Percentiles rank a stretch among this genome's conserved stretches.
These are phyloP conservation scores for Acer campestre DNA, from an alignment of 345 rosid genomes.

Conservation along the genomic window DNA sequence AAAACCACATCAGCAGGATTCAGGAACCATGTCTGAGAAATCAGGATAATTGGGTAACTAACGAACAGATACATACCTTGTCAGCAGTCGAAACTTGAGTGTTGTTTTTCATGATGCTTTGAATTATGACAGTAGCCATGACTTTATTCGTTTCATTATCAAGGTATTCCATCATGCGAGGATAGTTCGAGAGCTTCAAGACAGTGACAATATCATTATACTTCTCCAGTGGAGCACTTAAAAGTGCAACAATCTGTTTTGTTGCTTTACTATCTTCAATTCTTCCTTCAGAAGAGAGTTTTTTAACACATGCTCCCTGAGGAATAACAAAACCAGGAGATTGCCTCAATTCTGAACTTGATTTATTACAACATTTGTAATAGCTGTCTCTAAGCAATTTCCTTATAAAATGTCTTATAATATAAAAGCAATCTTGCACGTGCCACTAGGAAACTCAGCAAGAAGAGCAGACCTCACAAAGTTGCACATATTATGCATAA, in stretches of 20 bases:
- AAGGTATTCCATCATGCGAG: constrained; percentile 84
- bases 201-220: constrained; percentile 91
- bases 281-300: constrained; percentile 76
- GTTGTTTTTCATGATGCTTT: constrained; percentile 93
- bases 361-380: constrained; percentile 7
- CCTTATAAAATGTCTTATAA: background rate
- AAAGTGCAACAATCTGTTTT: constrained; percentile 90
- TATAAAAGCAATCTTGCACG: background rate
- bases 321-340: constrained; percentile 14
- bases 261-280: constrained; percentile 81
- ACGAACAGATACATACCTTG: constrained; percentile 48
- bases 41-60: constrained; percentile 13
- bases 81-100: constrained; percentile 76
- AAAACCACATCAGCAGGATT: constrained; percentile 8
- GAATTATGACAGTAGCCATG: constrained; percentile 92
- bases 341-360: background rate
- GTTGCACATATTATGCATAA: background rate
- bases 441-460: constrained; percentile 3
- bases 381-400: background rate
- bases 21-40: constrained; percentile 20
- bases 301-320: constrained; percentile 95
- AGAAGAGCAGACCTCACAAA: background rate
- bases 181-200: constrained; percentile 88
- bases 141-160: constrained; percentile 86
- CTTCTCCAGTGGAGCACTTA: constrained; percentile 97